Conservation (phyloP, 768 basidiomycete species). For the Termitomyces sp. region DNA sequence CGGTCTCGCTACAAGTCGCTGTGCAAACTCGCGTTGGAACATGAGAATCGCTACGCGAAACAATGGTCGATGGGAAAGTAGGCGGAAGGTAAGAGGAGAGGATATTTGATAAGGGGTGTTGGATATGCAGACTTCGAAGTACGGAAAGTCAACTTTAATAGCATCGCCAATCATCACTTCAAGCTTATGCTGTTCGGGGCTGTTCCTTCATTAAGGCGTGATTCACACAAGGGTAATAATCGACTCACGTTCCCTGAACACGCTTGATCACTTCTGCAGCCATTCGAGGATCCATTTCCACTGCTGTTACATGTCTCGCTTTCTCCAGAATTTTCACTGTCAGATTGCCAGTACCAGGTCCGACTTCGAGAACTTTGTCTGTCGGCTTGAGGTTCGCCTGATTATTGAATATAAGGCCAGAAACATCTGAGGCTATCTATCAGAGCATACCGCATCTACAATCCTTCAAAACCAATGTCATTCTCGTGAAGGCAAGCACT, state of each 20-base stretch:
- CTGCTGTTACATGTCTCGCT: slow-evolving; percentile 86
- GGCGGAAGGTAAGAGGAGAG: slow-evolving; percentile 93
- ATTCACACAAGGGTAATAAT: neutral
- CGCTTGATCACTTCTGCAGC: slow-evolving; percentile 96
- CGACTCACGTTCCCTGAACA: slow-evolving; percentile 90
- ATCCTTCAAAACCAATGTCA: slow-evolving; percentile 23
- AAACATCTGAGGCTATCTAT: neutral
- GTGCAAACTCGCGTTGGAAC: slow-evolving; percentile 99
- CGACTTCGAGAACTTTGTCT: slow-evolving; percentile 95
- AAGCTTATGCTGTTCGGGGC: slow-evolving; percentile 92
- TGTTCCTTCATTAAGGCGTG: slow-evolving; percentile 22
- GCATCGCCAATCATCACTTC: slow-evolving; percentile 97
- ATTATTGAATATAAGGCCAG: slow-evolving; percentile 1
- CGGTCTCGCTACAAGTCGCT: slow-evolving; percentile 84
- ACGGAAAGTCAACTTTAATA: slow-evolving; percentile 95
- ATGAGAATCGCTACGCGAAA: slow-evolving; percentile 95
- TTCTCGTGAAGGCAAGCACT: neutral
- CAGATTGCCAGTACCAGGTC: slow-evolving; percentile 95
- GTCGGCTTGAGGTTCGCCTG: slow-evolving; percentile 91
- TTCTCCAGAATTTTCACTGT: slow-evolving; percentile 92
- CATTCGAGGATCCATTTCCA: slow-evolving; percentile 99
- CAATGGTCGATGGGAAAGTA: slow-evolving; percentile 92
- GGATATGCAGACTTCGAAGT: slow-evolving; percentile 98
- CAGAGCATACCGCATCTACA: slow-evolving; percentile 36
- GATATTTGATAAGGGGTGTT: slow-evolving; percentile 99